phyloP scores from a whole-genome alignment of 2,329 filamentous ascomycete species.

The Samsoniella hepiali region DNA sequence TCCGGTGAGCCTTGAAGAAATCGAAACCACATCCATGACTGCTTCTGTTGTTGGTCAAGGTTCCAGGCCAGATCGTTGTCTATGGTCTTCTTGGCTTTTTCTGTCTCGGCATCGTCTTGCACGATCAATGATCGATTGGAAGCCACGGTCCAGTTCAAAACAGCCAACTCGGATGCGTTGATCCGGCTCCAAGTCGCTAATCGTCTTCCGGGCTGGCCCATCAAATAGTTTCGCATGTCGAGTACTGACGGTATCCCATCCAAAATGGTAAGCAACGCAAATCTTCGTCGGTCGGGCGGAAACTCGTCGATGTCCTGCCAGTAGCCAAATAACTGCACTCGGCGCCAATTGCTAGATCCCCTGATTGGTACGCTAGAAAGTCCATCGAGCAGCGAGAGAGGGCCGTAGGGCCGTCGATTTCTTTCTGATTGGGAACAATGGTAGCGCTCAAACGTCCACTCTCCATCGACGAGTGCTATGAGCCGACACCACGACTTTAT shows the following conservation, averaged over 20 bases:
- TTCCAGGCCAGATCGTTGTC: constrained; percentile 43
- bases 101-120: constrained; percentile 55
- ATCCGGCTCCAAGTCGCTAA: constrained; percentile 53
- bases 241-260: constrained; percentile 59
- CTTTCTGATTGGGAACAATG: not conserved
- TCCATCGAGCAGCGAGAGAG: not conserved
- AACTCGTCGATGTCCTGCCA: constrained; percentile 27
- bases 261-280: constrained; percentile 44
- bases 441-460: constrained; percentile 8
- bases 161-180: constrained; percentile 60
- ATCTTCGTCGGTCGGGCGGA: constrained; percentile 13
- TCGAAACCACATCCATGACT: constrained; percentile 71
- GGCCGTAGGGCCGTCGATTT: not conserved
- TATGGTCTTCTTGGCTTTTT: constrained; percentile 16
- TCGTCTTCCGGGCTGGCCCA: constrained; percentile 34
- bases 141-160: constrained; percentile 84
- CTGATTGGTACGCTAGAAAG: too few species aligned
- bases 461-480: not conserved
- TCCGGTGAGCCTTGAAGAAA: constrained; percentile 87
- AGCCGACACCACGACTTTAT: constrained; percentile 12
- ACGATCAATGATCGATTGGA: constrained; percentile 87
- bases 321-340: constrained; percentile 25
- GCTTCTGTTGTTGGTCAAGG: constrained; percentile 42
- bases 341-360: not conserved
- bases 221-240: constrained; percentile 52